Base-by-base conservation (phyloP, 1,284 basidiomycete genomes). In the Moesziomyces sp. region DNA sequence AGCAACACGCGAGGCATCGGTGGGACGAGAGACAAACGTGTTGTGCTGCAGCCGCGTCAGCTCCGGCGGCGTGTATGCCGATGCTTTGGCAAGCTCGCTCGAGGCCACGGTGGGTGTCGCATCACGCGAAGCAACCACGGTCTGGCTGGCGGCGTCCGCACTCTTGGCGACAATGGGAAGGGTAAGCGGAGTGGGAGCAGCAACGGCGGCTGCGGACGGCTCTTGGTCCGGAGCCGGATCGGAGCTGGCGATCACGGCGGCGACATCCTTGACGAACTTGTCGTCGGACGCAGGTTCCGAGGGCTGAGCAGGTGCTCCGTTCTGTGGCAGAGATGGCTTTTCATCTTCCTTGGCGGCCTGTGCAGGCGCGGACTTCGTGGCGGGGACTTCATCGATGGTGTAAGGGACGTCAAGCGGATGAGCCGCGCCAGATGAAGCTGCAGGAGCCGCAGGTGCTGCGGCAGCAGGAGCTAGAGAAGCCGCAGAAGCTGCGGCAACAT, bases 21-120 rank as follows among this genome's bases (percentile, higher is more conserved):
- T 48, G 1, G 66, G 66, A 19, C 66, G 59, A 47, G 66, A 69
- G 3, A 63, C 52, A 16, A 69, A 69, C 0, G 66, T 63, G 56
- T 69, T 69, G 59, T 69, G 59, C 44, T 69, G 66, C 28, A 69
- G 16, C 6, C 56, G 52, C 1, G 59, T 56, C 19, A 69, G 42
- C 18, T 69, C 66, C 18, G 66, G 59, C 40, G 59, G 59, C 13
- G 59, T 63, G 16, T 52, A 69, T 1, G 55, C 51, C 23, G 65
- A 48, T 0, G 48, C 43, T 38, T 52, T 55, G 19, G 52, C 59
- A 23, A 46, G 30, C 30, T 30, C 30, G 30, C 30, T 11, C 30
- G 30, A 30, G 6, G 30, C 30, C 9, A 30, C 9, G 8, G 8
- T 30, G 8, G 5, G 30, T 30, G 30, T 55, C 11, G 56, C 45